phyloP scores from a whole-genome alignment of 257 asterid genomes.

The Fraxinus anomala region DNA sequence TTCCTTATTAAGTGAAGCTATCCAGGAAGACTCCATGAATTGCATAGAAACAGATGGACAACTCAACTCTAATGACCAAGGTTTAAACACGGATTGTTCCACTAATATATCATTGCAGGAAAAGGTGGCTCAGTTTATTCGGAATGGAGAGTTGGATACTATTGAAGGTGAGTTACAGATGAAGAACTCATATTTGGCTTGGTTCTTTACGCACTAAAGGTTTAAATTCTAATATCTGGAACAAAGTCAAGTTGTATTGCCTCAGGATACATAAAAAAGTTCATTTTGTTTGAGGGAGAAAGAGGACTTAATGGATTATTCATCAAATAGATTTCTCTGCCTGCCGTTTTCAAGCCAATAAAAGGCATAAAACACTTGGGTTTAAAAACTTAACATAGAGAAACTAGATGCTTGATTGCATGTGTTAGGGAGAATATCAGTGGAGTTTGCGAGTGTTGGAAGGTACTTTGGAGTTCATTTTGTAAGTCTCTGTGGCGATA shows the following conservation, averaged over 20 bases:
- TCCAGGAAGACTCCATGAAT: slow-evolving; percentile 11
- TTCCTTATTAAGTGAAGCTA: slow-evolving; percentile 34
- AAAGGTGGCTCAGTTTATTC: slow-evolving; percentile 59
- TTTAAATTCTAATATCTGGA: neutral
- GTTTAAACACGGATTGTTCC: slow-evolving; percentile 20
- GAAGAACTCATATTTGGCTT: neutral
- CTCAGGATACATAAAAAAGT: too few species aligned
- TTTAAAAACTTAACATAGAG: neutral
- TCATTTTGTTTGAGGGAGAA: neutral
- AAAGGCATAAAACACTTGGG: neutral
- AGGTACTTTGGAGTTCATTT: neutral
- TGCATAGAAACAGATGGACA: slow-evolving; percentile 29
- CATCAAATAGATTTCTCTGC: neutral
- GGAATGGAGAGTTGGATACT: slow-evolving; percentile 64
- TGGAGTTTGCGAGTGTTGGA: neutral
- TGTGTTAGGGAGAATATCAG: neutral
- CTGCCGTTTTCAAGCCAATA: neutral
- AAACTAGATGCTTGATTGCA: neutral
- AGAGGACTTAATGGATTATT: too few species aligned
- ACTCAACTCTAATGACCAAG: slow-evolving; percentile 24
- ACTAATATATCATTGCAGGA: slow-evolving; percentile 45
- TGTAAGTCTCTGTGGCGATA: neutral
- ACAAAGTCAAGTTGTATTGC: neutral
- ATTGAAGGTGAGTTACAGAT: slow-evolving; percentile 54
- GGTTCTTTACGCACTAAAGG: neutral